Base-by-base conservation (phyloP, 257 asterid species). In the Solanum appendiculatum region DNA sequence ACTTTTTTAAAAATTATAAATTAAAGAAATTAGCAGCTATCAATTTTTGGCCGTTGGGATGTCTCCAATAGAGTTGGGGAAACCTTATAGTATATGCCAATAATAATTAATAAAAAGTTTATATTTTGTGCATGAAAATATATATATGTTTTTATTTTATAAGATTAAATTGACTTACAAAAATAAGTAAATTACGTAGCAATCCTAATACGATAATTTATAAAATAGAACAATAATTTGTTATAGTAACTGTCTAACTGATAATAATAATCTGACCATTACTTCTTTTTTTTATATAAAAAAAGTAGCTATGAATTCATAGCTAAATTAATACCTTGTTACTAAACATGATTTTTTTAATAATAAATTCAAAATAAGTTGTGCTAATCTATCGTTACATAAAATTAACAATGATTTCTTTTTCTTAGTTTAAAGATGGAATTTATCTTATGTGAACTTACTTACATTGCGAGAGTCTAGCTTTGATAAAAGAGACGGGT, bases 401-500 rank as follows among this genome's bases (percentile, higher is more conserved):
- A 25, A 7, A 25, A 11, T 63, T 63, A 11, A 11, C 16, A 5
- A 63, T 25, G 7, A n/a, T 10, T n/a, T n/a, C n/a, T n/a, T 2
- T 64, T 63, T 25, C 18, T 12, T 12, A 12, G 33, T 64, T 64
- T 64, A 27, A 7, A 9, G 29, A n/a, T 0, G 16, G 0, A 29
- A 60, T 60, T 42, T 60, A 23, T n/a, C 0, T 54, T 20, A 11
- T 54, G 0, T 54, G 63, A 54, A 0, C 0, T 54, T 0, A 20
- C 18, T 54, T 20, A 54, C 18, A 20, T 54, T 20, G 63, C 0
- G 2, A 56, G 5, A 20, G 0, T 20, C 64, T 2, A 56, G 20
- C 25, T 20, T 5, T 0, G 0, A 56, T 7, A 56, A 4, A 34
- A 4, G 4, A 34, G 4, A 34, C 2, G 36, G 36, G 36, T 34